Base-by-base conservation (phyloP, 2,329 filamentous ascomycete genomes). In the Dactylonectria macrodidyma region DNA sequence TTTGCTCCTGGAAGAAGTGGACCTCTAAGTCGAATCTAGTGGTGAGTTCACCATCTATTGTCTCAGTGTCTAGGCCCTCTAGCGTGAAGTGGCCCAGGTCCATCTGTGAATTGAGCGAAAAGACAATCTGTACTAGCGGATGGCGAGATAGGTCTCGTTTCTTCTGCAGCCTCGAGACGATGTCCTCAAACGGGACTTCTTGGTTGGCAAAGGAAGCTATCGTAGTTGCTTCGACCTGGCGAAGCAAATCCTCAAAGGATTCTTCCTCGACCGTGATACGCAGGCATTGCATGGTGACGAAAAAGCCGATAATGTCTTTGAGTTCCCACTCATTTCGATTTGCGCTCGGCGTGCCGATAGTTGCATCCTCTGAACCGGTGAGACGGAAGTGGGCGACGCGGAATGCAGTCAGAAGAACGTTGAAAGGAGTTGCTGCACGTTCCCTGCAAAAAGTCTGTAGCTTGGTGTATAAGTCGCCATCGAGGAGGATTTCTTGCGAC, bases 1-100 rank as follows among this genome's bases (percentile, higher is more conserved):
- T 38, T 0, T 70, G 46, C 38, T 73, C 67, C 9, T 75, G 75
- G 38, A 70, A 75, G 1, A 77, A 24, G 36, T 77, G 75, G 0
- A 77, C 74, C 57, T 77, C 75, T 1, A 77, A 16, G 11, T 77
- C 75, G 16, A 75, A 75, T 16, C 74, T 48, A 0, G 75, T 66
- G 3, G 70, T 66, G 2, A 54, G 44, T 5, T 56, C 46, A 8
- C 51, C 47, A 2, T 47, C 1, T 0, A 77, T 8, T 1, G 36
- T 16, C 11, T 75, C 71, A 0, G 65, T 67, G 1, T 73, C 47
- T 0, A 74, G 4, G 2, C 70, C 73, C 19, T 76, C 59, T 0
- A 77, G 38, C 1, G 44, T 22, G n/a, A 78, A 67, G 0, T 65
- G 16, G 0, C 72, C 74, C 2, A 76, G 57, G 10, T 71, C 66